phyloP scores from a whole-genome alignment of 2,329 filamentous ascomycete genomes.

The Ambrosiella beaveri region DNA sequence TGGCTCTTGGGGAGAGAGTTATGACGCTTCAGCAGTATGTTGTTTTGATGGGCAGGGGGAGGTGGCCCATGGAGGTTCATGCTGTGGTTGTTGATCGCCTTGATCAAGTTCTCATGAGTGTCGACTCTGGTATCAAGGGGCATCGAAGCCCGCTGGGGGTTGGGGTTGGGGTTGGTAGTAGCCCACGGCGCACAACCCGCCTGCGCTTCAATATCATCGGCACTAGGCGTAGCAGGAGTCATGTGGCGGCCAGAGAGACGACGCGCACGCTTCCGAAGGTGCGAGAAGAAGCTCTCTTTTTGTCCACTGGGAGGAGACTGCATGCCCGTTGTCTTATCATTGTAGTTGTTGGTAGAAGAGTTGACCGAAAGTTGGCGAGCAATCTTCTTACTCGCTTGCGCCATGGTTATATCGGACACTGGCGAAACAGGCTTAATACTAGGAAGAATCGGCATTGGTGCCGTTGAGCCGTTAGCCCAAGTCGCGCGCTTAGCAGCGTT shows the following conservation, averaged over 20 bases:
- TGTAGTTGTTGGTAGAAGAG: constrained; percentile 88
- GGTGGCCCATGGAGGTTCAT: constrained; percentile 29
- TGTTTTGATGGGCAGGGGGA: constrained; percentile 34
- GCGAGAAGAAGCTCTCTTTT: constrained; percentile 96
- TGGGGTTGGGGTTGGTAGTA: neutral
- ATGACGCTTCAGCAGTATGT: constrained; percentile 41
- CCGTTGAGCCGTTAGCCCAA: constrained; percentile 72
- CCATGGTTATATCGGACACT: constrained; percentile 83
- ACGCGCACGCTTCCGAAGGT: constrained; percentile 81
- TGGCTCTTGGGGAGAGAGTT: constrained; percentile 44
- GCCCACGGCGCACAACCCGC: constrained; percentile 82
- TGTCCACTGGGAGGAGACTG: constrained; percentile 62
- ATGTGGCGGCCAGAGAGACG: constrained; percentile 85
- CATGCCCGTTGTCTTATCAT: constrained; percentile 52
- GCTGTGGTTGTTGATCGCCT: constrained; percentile 35
- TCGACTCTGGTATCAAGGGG: constrained; percentile 49
- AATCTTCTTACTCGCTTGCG: constrained; percentile 84
- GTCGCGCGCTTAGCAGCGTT: constrained; percentile 67
- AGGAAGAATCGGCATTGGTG: constrained; percentile 89
- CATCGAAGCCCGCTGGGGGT: constrained; percentile 59
- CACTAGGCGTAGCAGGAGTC: constrained; percentile 56
- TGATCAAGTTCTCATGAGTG: constrained; percentile 43
- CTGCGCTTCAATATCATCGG: constrained; percentile 83
- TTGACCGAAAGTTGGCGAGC: constrained; percentile 84
- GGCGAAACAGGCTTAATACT: constrained; percentile 90